Conservation (phyloP, 805 yeast species). For the Yarrowia keelungensis region DNA sequence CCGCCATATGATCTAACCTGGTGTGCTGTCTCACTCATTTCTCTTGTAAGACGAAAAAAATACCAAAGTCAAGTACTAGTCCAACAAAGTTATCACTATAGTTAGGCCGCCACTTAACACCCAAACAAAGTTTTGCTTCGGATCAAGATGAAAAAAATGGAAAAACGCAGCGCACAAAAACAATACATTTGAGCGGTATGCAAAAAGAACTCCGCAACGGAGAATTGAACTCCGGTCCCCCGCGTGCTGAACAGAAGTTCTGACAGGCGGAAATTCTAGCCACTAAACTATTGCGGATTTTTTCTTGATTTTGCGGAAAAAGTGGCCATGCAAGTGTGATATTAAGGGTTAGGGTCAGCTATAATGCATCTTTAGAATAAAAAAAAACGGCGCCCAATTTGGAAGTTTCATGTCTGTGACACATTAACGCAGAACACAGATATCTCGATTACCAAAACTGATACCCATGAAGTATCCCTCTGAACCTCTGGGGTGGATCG, state of each 20-base stretch:
- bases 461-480: neutral
- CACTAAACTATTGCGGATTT: slow-evolving; percentile 50
- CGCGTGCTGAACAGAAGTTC: slow-evolving; percentile 37
- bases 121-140: neutral
- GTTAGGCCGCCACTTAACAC: too few species aligned
- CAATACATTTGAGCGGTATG: neutral
- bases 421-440: neutral
- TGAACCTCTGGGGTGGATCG: slow-evolving; percentile 14
- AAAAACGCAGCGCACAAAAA: neutral
- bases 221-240: slow-evolving; percentile 38
- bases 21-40: too few species aligned
- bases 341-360: slow-evolving; percentile 14
- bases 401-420: too few species aligned
- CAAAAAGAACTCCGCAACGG: slow-evolving; percentile 33
- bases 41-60: too few species aligned
- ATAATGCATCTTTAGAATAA: neutral
- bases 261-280: slow-evolving; percentile 54
- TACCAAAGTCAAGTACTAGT: too few species aligned
- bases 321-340: neutral
- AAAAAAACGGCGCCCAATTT: neutral
- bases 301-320: neutral
- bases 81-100: too few species aligned
- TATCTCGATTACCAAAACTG: neutral
- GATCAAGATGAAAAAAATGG: neutral
- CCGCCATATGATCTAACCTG: too few species aligned